phyloP scores from a whole-genome alignment of 176 grass and related monocot species.

The Juncus effusus region DNA sequence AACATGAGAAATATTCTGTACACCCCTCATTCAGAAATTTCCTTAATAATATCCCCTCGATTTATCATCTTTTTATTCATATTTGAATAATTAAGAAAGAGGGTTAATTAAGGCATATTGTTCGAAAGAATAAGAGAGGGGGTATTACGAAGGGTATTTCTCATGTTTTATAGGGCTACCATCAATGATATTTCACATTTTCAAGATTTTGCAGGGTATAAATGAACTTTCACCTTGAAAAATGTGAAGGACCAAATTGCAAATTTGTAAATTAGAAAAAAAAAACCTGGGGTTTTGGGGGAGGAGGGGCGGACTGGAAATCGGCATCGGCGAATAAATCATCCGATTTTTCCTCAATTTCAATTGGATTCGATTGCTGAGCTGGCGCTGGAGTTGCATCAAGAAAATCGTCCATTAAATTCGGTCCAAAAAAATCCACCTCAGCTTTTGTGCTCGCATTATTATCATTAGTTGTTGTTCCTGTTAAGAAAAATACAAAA shows the following conservation, averaged over 20 bases:
- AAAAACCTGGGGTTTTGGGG: slow-evolving; percentile 50
- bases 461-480: slow-evolving; percentile 46
- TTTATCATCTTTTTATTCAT: too few species aligned
- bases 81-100: too few species aligned
- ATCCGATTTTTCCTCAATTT: slow-evolving; percentile 24
- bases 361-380: slow-evolving; percentile 28
- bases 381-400: slow-evolving; percentile 39
- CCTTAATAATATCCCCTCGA: too few species aligned
- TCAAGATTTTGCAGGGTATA: not conserved
- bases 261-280: slow-evolving; percentile 11
- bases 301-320: slow-evolving; percentile 57
- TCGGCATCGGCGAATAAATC: slow-evolving; percentile 88
- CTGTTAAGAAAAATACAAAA: slow-evolving; percentile 37
- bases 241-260: not conserved
- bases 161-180: too few species aligned
- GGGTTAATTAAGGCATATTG: too few species aligned
- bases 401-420: slow-evolving; percentile 70
- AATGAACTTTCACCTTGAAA: not conserved
- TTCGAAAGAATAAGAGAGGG: too few species aligned
- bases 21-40: too few species aligned
- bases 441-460: slow-evolving; percentile 24
- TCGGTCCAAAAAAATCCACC: slow-evolving; percentile 79
- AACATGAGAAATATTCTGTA: too few species aligned
- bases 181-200: too few species aligned
- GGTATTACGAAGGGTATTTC: too few species aligned